Evolutionary conservation across 2,329 filamentous ascomycete genomes (phyloP), one percentile per base, ranked within the genome.

Genomic region (Epichloe sp.): DNA sequence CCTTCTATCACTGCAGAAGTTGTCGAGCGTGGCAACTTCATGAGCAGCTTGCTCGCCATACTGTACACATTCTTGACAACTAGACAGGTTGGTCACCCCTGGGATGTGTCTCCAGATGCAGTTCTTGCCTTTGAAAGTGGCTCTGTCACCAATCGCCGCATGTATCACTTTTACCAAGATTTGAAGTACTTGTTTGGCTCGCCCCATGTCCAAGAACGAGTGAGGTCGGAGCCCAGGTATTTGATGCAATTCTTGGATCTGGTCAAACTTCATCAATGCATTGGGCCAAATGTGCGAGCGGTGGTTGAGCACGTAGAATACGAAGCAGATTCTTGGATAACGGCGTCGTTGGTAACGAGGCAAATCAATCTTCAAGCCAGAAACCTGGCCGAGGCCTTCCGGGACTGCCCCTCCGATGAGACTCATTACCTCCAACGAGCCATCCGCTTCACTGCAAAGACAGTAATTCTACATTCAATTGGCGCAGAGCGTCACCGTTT

Each of bases 151-250:
- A 98, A 98, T 65, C 78, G 93, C 46, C 82, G 93, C 36, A 89
- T 98, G 76, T 96, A 96, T 62, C 93, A 97, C 66, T 98, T 98
- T 72, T 98, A 97, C 69, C 78, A 90, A 53, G 93, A 98, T 64
- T 75, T 97, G 57, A 88, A 89, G 60, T 95, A 93, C 67, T 79
- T 98, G 0, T 87, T 97, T 55, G 82, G 85, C 42, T 94, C 90
- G 0, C 81, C 87, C 34, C 87, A 94, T 63, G 89, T 97, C 2
- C 89, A 95, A 63, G 82, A 88, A 58, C 82, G 85, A 49, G 79
- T 97, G 55, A 82, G 93, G 40, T 82, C 76, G 3, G 89, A 97
- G 65, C 82, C 85, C 49, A 80, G 89, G 53, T 98, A 98, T 61
- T 76, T 96, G 51, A 75, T 94, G 65, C 94, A 98, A 62, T 98